phyloP scores from a whole-genome alignment of 1,284 basidiomycete species.

The Fomitiporia mediterranea region DNA sequence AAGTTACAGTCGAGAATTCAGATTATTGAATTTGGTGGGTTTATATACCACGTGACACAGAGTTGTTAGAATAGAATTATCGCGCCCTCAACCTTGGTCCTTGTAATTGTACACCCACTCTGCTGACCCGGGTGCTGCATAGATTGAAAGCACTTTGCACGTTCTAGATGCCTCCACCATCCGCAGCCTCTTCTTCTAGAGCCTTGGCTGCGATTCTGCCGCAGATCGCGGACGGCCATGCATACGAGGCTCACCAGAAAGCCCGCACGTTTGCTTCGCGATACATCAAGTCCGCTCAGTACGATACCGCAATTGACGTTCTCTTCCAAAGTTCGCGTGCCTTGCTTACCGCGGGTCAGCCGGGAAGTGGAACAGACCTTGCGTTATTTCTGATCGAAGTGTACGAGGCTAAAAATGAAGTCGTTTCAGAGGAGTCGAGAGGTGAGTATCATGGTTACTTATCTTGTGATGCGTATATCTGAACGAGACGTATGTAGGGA shows the following conservation, averaged over 20 bases:
- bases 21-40: too few species aligned
- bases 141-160: too few species aligned
- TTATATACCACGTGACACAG: too few species aligned
- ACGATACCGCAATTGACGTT: constrained; percentile 81
- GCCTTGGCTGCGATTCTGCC: constrained; percentile 76
- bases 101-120: too few species aligned
- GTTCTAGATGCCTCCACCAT: constrained; percentile 22
- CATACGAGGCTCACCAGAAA: constrained; percentile 93
- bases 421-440: constrained; percentile 68
- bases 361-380: constrained; percentile 86
- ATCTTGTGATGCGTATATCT: background rate
- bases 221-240: constrained; percentile 59
- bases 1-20: too few species aligned
- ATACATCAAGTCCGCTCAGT: constrained; percentile 73
- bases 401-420: constrained; percentile 67
- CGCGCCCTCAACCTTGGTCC: too few species aligned
- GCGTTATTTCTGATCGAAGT: constrained; percentile 74
- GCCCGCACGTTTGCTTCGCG: constrained; percentile 89
- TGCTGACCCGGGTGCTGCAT: too few species aligned
- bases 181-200: constrained; percentile 45
- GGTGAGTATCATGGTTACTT: constrained; percentile 42
- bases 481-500: constrained; percentile 40
- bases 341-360: constrained; percentile 79
- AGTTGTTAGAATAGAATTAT: too few species aligned
- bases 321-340: constrained; percentile 82